Percentiles rank a stretch among this genome's conserved stretches.
Conservation (phyloP, 805 yeast species). For the Saccharomycopsis guyanensis region DNA sequence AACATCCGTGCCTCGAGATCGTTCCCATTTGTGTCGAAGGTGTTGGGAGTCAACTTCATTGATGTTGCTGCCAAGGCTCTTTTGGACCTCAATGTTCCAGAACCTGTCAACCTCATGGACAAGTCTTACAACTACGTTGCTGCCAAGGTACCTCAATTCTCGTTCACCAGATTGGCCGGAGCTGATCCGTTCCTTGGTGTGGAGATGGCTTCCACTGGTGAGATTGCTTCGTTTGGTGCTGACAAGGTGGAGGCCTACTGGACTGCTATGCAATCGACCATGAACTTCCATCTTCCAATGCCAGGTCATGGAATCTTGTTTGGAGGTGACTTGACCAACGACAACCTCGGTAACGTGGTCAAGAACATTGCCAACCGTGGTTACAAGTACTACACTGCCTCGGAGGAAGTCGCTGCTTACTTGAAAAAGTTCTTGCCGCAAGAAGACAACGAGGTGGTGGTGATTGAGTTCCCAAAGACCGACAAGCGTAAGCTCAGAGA, state of each 20-base stretch:
- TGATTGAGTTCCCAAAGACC: conserved; percentile 84
- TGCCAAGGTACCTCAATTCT: conserved; percentile 96
- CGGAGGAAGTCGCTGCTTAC: conserved; percentile 63
- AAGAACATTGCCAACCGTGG: conserved; percentile 62
- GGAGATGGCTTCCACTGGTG: conserved; percentile 99
- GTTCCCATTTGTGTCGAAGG: conserved; percentile 98
- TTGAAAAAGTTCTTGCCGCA: conserved; percentile 41
- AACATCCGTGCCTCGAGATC: conserved; percentile 98
- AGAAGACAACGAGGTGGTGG: conserved; percentile 31
- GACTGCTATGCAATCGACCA: conserved; percentile 93
- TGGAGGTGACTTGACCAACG: conserved; percentile 84
- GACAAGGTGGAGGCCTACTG: conserved; percentile 88
- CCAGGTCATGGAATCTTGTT: conserved; percentile 87
- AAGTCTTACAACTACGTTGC: conserved; percentile 77
- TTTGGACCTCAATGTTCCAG: conserved; percentile 63
- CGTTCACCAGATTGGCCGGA: conserved; percentile 96
- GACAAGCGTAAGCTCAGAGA: conserved; percentile 93
- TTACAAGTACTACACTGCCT: conserved; percentile 74
- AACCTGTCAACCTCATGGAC: conserved; percentile 78
- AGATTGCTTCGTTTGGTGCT: conserved; percentile 92
- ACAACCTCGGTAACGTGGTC: conserved; percentile 69
- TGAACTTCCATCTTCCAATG: conserved; percentile 91
- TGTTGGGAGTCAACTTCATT: conserved; percentile 88
- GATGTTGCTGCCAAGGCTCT: conserved; percentile 90
- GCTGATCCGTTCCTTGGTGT: conserved; percentile 99